A percentile compares a stretch with the other conserved stretches of the same genome.
Conservation (phyloP, 208 protist species). For the Leishmania amazonensis region DNA sequence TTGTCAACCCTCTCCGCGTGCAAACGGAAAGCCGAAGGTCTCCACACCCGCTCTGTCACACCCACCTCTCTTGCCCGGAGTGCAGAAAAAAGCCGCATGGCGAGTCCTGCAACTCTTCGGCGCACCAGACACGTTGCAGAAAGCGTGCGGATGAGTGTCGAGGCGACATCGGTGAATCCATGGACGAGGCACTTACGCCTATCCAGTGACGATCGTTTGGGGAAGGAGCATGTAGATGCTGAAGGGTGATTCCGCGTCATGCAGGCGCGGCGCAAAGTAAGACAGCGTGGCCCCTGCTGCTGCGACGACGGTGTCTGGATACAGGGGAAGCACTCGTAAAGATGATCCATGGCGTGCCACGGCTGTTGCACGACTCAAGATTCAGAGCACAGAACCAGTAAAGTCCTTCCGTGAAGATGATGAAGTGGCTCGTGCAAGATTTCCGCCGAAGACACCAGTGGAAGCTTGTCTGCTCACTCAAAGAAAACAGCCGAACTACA, state of each 20-base stretch:
- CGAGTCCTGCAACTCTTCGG: neutral
- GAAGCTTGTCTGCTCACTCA: neutral
- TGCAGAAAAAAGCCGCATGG: neutral
- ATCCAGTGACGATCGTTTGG: neutral
- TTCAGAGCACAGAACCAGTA: neutral
- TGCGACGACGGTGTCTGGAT: neutral
- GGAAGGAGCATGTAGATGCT: neutral
- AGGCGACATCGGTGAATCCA: neutral
- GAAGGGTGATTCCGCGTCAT: neutral
- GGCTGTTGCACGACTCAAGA: neutral
- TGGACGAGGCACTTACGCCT: neutral
- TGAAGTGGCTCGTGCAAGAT: neutral
- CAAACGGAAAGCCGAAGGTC: neutral
- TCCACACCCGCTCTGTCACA: neutral
- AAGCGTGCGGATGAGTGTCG: neutral
- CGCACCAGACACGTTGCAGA: neutral
- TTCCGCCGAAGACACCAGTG: neutral
- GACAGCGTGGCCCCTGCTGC: neutral
- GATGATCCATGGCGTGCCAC: neutral
- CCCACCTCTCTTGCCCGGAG: neutral
- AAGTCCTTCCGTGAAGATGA: neutral
- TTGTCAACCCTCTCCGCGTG: neutral
- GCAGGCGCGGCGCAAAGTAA: neutral
- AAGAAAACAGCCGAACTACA: neutral
- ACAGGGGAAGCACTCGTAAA: neutral